These are phyloP conservation scores for Boechera retrofracta DNA, from an alignment of 345 rosid species.

Conservation along the genomic window DNA sequence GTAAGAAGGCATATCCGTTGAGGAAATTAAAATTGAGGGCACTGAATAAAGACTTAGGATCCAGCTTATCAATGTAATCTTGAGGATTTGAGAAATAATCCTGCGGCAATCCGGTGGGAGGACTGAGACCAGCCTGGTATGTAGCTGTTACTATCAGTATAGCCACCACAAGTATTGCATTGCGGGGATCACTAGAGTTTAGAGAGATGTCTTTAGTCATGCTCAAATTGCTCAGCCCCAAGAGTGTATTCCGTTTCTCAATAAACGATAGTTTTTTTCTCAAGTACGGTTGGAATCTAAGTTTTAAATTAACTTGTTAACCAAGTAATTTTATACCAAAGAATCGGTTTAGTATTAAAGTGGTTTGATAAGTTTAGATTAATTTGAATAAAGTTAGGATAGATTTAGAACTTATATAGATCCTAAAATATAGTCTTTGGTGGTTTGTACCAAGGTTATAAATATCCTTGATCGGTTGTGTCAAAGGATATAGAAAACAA, in stretches of 20 bases:
- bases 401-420: no score
- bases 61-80: conserved; percentile 8
- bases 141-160: conserved; percentile 50
- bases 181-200: background rate
- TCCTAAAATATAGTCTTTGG: no score
- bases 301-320: no score
- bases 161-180: conserved; percentile 43
- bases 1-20: conserved; percentile 36
- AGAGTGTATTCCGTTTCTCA: conserved; percentile 24
- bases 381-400: no score
- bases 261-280: background rate
- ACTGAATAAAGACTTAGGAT: no score
- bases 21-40: background rate
- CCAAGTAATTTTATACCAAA: no score
- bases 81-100: background rate
- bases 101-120: conserved; percentile 46
- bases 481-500: no score
- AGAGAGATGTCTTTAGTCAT: background rate
- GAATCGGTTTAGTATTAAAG: no score
- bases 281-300: background rate
- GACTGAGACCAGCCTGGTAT: conserved; percentile 47
- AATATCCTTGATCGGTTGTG: no score
- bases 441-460: no score
- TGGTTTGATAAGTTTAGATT: no score
- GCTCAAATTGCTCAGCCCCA: conserved; percentile 7